A percentile compares a stretch with the other conserved stretches of the same genome.
These are phyloP conservation scores for Cladobotryum protrusum DNA, from an alignment of 2,329 filamentous ascomycete species.

Conservation along the genomic window DNA sequence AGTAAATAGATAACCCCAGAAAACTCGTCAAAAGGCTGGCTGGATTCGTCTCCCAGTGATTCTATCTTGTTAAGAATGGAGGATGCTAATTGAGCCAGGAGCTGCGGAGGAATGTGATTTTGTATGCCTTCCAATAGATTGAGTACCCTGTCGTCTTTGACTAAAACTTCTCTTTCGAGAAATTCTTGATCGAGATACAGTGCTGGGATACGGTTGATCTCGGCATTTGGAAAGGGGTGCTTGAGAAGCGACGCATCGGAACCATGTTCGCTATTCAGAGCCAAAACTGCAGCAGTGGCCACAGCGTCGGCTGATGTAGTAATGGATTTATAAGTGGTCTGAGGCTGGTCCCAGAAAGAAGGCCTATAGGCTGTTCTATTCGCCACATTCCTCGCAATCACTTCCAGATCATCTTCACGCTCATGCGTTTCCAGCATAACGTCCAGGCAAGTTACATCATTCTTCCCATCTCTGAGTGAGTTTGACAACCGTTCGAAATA, in stretches of 20 bases:
- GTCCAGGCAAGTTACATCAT: slow-evolving; percentile 1
- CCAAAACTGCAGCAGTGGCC: not conserved
- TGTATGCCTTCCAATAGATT: not conserved
- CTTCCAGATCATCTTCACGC: too few relatives aligned
- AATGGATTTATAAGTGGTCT: not conserved
- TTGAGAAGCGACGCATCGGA: slow-evolving; percentile 2
- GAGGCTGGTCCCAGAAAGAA: too few relatives aligned
- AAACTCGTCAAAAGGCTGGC: too few relatives aligned
- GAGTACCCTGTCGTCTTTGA: not conserved
- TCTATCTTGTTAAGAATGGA: slow-evolving; percentile 2
- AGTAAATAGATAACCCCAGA: too few relatives aligned
- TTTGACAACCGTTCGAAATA: not conserved
- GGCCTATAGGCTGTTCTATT: too few relatives aligned
- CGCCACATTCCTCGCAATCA: too few relatives aligned
- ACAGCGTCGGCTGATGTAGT: not conserved
- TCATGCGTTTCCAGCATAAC: not conserved
- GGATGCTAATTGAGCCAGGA: not conserved
- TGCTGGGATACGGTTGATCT: not conserved
- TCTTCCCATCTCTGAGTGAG: not conserved
- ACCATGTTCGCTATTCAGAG: not conserved
- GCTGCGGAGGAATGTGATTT: not conserved
- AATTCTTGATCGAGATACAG: slow-evolving; percentile 9
- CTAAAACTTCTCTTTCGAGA: slow-evolving; percentile 3
- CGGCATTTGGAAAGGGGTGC: not conserved
- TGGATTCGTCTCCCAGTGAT: too few relatives aligned